Evolutionary conservation across 768 basidiomycete genomes (phyloP).

Genomic region (Boletales sp.): DNA sequence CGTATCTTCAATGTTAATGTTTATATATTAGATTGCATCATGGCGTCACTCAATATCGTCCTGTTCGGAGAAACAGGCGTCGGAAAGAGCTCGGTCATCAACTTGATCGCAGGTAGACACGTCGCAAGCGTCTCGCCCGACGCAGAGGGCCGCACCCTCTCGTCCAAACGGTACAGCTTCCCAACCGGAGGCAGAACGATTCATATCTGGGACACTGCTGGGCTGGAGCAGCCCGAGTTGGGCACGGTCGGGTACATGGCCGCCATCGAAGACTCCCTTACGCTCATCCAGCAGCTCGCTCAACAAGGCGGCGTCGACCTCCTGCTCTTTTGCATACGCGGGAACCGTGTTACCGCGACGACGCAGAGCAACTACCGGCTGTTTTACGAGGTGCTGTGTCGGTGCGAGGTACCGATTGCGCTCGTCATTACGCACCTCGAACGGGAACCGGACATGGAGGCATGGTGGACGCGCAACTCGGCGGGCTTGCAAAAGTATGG

Average conservation of each 20-base stretch:
- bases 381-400: slow-evolving; percentile 42
- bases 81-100: slow-evolving; percentile 34
- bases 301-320: slow-evolving; percentile 36
- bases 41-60: slow-evolving; percentile 34
- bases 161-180: slow-evolving; percentile 25
- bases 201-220: slow-evolving; percentile 34
- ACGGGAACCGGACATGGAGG: slow-evolving; percentile 28
- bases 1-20: not conserved
- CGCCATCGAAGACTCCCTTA: slow-evolving; percentile 28
- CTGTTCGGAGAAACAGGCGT: slow-evolving; percentile 44
- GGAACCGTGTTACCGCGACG: slow-evolving; percentile 35
- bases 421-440: slow-evolving; percentile 42
- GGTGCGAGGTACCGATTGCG: slow-evolving; percentile 27
- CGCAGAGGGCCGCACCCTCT: slow-evolving; percentile 37
- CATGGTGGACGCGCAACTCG: slow-evolving; percentile 31
- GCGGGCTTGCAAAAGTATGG: slow-evolving; percentile 17
- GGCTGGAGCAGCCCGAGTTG: slow-evolving; percentile 31
- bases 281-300: slow-evolving; percentile 32
- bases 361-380: slow-evolving; percentile 39
- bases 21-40: slow-evolving; percentile 1
- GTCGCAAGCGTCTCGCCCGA: slow-evolving; percentile 25
- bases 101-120: slow-evolving; percentile 27
- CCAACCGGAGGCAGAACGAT: slow-evolving; percentile 11
- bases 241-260: slow-evolving; percentile 23
- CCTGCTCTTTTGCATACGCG: slow-evolving; percentile 40